Percentiles rank a stretch among this genome's conserved stretches.
These are phyloP conservation scores for Bisporella sp. DNA, from an alignment of 2,329 filamentous ascomycete species.

Conservation along the genomic window DNA sequence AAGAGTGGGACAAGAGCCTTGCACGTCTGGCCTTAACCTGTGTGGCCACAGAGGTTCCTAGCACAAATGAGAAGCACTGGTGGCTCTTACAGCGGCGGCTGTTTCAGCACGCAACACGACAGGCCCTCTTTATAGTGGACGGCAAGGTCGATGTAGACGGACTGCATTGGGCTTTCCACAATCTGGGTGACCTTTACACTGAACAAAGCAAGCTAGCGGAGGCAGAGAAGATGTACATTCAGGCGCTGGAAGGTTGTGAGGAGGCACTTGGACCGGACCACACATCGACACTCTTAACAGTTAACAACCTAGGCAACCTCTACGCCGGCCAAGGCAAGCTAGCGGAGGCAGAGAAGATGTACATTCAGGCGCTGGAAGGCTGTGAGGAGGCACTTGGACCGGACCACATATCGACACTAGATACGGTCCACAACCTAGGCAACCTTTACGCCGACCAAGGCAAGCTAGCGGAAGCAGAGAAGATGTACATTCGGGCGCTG, in stretches of 20 bases:
- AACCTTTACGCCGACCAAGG: too few relatives aligned
- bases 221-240: constrained; percentile 8
- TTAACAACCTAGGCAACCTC: too few relatives aligned
- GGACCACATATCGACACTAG: too few relatives aligned
- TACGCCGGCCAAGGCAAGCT: too few relatives aligned
- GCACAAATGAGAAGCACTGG: constrained; percentile 2
- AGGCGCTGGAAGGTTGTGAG: background rate
- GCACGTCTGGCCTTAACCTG: constrained; percentile 5
- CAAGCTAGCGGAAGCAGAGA: too few relatives aligned
- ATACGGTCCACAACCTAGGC: too few relatives aligned
- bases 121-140: constrained; percentile 4
- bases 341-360: too few relatives aligned
- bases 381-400: too few relatives aligned
- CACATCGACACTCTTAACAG: too few relatives aligned
- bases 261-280: too few relatives aligned
- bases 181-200: constrained; percentile 17
- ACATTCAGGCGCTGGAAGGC: too few relatives aligned
- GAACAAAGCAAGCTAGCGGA: background rate
- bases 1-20: constrained; percentile 8
- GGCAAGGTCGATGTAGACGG: constrained; percentile 5
- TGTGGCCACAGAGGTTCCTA: constrained; percentile 7
- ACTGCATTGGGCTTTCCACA: constrained; percentile 5
- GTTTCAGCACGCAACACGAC: background rate
- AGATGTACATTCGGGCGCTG: too few relatives aligned
- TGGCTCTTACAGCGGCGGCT: constrained; percentile 9